Base-by-base conservation (phyloP, 2,329 filamentous ascomycete species). In the Colletotrichum sp. region DNA sequence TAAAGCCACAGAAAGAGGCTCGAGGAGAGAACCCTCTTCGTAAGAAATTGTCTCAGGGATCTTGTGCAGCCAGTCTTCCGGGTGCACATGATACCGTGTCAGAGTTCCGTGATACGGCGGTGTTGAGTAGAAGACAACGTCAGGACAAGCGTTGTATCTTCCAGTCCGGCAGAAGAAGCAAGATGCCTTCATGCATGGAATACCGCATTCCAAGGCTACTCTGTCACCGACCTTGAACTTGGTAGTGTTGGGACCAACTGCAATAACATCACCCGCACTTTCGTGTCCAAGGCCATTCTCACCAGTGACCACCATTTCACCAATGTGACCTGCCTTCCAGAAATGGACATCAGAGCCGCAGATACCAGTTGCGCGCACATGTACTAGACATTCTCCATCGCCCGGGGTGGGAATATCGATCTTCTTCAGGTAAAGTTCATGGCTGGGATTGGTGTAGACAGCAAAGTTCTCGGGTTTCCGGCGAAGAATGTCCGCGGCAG, bases 291-390 rank as follows among this genome's bases (percentile, higher is more conserved):
- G 69, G 7, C 71, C 71, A 9, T 74, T 74, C 61, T 74, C 61
- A 14, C 71, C 67, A 66, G 86, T 84, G 5, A 79, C 75, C 8
- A 84, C 80, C 43, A 80, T 78, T 7, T 77, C 75, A 18, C 81
- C 80, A 52, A 86, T 79, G n/a, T 81, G 82, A 32, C 84, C 84
- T 38, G 84, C 78, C n/a, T 79, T 77, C 83, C 83, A 85, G 78
- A 85, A 85, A 70, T 85, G 84, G 16, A 85, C 82, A 67, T 79
- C 79, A 14, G 77, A 80, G 24, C 92, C 92, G 83, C 92, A 94
- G 77, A 94, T 94, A 58, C 92, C 93, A 4, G 92, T 94, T 81
- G 90, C 92, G 82, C 92, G 92, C 80, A 94, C 88, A 71, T 91
- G 91, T 56, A 94, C 81, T 30, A 91, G 89, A 52, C 93, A 74